Conservation (phyloP, 306 rosid species). For the Rubus parviflorus region DNA sequence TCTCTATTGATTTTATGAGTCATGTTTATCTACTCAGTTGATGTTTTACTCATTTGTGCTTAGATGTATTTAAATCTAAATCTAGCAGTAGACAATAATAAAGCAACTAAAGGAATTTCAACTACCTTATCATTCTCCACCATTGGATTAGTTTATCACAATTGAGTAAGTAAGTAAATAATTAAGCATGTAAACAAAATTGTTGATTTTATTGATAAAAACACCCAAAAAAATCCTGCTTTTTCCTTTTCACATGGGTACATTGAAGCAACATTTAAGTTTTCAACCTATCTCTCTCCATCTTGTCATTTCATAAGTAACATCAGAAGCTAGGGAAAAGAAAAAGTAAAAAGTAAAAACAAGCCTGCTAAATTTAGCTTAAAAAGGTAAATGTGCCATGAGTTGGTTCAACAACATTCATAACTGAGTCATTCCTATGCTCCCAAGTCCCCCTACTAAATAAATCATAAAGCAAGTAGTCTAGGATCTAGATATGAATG, state of each 20-base stretch:
- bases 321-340: background rate
- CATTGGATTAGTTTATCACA: too few species aligned
- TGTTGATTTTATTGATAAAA: too few species aligned
- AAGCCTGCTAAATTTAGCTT: background rate
- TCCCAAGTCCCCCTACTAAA: conserved; percentile 2
- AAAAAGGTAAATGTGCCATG: background rate
- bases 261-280: background rate
- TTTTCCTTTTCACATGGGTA: background rate
- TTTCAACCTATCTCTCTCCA: background rate
- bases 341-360: background rate
- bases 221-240: background rate
- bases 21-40: too few species aligned
- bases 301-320: background rate
- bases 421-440: background rate
- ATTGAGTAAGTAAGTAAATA: too few species aligned
- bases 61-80: too few species aligned
- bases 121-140: too few species aligned
- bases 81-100: too few species aligned
- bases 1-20: too few species aligned
- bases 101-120: too few species aligned
- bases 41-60: too few species aligned
- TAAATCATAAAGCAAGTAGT: background rate
- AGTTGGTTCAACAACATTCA: background rate
- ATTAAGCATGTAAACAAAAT: too few species aligned
- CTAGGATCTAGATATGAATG: background rate